Evolutionary conservation across 73 alveolate genomes (phyloP).

Genomic region (Stentor coeruleus): DNA sequence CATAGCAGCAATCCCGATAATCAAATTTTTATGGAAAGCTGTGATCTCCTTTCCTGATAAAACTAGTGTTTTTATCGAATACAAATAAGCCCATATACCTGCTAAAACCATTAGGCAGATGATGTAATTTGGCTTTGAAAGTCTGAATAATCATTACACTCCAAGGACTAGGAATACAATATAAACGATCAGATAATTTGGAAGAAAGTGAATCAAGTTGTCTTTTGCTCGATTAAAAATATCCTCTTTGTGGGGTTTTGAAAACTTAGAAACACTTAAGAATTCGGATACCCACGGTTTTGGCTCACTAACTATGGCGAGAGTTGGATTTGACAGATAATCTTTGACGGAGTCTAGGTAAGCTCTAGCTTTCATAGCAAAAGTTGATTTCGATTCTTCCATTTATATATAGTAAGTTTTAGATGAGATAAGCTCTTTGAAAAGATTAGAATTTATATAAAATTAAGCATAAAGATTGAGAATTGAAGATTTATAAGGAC

Average conservation of each 20-base stretch:
- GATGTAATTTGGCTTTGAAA: background rate
- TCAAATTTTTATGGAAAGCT: conserved; percentile 6
- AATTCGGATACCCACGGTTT: conserved; percentile 15
- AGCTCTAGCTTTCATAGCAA: background rate
- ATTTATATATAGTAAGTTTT: no score
- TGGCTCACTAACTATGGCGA: background rate
- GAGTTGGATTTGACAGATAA: background rate
- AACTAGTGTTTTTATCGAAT: background rate
- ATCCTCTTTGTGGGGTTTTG: background rate
- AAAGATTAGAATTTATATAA: no score
- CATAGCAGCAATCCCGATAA: background rate
- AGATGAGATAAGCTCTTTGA: no score
- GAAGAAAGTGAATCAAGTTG: background rate
- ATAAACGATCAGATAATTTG: conserved; percentile 11
- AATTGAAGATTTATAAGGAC: no score
- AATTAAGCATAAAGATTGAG: no score
- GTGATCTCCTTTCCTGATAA: background rate
- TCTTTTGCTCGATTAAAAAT: background rate
- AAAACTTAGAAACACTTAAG: background rate
- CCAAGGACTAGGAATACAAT: conserved; percentile 6
- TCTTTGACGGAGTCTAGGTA: background rate
- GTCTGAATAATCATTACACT: conserved; percentile 22
- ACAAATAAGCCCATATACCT: conserved; percentile 8
- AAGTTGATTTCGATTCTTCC: background rate
- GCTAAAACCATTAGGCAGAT: background rate